Evolutionary conservation across 2,329 filamentous ascomycete genomes (phyloP), one percentile per base, ranked within the genome.

Genomic region (Clonostachys chloroleuca): DNA sequence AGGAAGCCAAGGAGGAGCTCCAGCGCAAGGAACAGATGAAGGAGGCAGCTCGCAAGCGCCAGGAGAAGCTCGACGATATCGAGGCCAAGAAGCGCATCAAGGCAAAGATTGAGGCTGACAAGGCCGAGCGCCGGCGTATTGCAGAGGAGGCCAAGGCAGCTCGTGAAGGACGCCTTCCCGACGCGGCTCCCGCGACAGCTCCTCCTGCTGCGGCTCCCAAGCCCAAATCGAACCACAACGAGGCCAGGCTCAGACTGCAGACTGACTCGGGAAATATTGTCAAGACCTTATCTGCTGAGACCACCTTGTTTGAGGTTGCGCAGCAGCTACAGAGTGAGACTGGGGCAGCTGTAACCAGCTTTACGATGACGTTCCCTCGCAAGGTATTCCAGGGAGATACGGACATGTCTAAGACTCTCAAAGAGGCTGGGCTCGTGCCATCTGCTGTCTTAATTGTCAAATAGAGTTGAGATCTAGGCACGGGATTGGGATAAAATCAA

Each of bases 101-200:
- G 69, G 92, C 90, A 48, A 92, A 92, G 77, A 96, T 99, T 54
- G 92, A 94, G 56, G 92, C 88, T 13, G 92, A 97, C 72, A 96
- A 95, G 74, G 87, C 89, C 56, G 91, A 92, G 59, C 84, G 94
- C 46, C 84, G 88, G 53, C 78, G 86, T 54, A 95, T 94, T 65
- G 86, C 89, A 4, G 94, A 96, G 60, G 76, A 83, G 48, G 88
- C 90, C 57, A 95, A 92, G 70, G 92, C 92, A 1, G 81, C 83
- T 47, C 81, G 92, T n/a, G 89, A 91, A 55, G 92, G 92, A n/a
- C 75, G 81, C 46, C 70, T 73, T 14, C 64, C 71, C 20, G 74
- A 79, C 17, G 55, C 61, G 9, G 66, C 72, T 14, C 60, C 75
- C 2, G 66, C 77, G 12, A 67, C 77, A 1, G 67, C 73, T 3